Evolutionary conservation across 2,329 filamentous ascomycete genomes (phyloP).

Genomic region (Clathrospora elynae): DNA sequence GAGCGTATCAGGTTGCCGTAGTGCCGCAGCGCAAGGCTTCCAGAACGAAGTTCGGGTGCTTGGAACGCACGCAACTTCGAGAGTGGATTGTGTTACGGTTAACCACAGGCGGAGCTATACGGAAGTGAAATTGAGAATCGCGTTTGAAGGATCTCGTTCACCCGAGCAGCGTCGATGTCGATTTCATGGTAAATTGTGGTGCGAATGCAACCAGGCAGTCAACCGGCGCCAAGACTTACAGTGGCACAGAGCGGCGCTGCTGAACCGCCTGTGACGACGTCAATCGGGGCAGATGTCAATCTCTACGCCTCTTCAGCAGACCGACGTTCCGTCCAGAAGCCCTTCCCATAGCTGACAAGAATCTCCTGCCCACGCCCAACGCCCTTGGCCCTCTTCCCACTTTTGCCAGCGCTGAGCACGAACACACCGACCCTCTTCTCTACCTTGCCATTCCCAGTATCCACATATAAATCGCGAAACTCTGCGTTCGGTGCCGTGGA

Average conservation of each 20-base stretch:
- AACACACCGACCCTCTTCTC: constrained; percentile 59
- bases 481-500: constrained; percentile 50
- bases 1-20: constrained; percentile 11
- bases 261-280: not conserved
- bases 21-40: constrained; percentile 8
- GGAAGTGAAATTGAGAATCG: too few relatives aligned
- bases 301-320: constrained; percentile 10
- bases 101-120: too few relatives aligned
- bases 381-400: constrained; percentile 53
- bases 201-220: too few relatives aligned
- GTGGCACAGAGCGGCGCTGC: not conserved
- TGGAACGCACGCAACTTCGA: not conserved
- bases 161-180: too few relatives aligned
- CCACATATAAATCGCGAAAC: constrained; percentile 50
- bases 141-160: too few relatives aligned
- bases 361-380: constrained; percentile 58
- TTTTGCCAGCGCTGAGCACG: constrained; percentile 56
- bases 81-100: too few relatives aligned
- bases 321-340: constrained; percentile 53
- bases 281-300: not conserved
- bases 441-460: constrained; percentile 45
- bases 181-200: too few relatives aligned
- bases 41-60: constrained; percentile 10
- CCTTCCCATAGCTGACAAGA: constrained; percentile 60
- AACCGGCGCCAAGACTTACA: not conserved